These are phyloP conservation scores for Pseudogymnoascus verrucosus DNA, from an alignment of 2,329 filamentous ascomycete genomes.

Conservation along the genomic window DNA sequence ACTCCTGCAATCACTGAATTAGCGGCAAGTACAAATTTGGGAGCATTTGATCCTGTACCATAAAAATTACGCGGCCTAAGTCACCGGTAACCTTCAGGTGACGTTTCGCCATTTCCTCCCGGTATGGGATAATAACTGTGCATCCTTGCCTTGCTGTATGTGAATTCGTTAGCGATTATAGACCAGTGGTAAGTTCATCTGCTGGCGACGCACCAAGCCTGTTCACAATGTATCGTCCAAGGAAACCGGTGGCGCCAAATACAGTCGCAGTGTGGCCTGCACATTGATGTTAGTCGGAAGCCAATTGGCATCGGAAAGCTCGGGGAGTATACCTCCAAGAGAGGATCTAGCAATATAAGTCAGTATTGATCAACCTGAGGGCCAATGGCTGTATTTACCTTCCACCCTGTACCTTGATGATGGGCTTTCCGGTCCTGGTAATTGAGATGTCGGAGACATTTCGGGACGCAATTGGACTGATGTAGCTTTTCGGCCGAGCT, in stretches of 20 bases:
- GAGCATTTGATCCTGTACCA: slow-evolving; percentile 40
- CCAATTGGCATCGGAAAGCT: slow-evolving; percentile 17
- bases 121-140: slow-evolving; percentile 85
- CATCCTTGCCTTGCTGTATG: slow-evolving; percentile 77
- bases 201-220: slow-evolving; percentile 57
- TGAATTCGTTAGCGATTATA: slow-evolving; percentile 19
- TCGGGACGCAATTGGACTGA: slow-evolving; percentile 41
- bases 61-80: slow-evolving; percentile 78
- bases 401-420: slow-evolving; percentile 81
- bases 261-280: slow-evolving; percentile 91
- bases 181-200: slow-evolving; percentile 11
- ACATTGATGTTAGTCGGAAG: slow-evolving; percentile 20
- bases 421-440: slow-evolving; percentile 91
- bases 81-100: slow-evolving; percentile 96
- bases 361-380: neutral
- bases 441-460: slow-evolving; percentile 77
- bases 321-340: slow-evolving; percentile 61
- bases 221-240: slow-evolving; percentile 97
- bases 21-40: neutral
- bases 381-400: slow-evolving; percentile 50
- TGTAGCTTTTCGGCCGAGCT: slow-evolving; percentile 41
- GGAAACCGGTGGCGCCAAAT: slow-evolving; percentile 92
- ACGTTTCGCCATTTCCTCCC: slow-evolving; percentile 96
- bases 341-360: slow-evolving; percentile 52
- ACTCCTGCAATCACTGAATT: slow-evolving; percentile 54